These are phyloP conservation scores for Colletotrichum neosansevieriae DNA, from an alignment of 2,329 filamentous ascomycete species.

Conservation along the genomic window DNA sequence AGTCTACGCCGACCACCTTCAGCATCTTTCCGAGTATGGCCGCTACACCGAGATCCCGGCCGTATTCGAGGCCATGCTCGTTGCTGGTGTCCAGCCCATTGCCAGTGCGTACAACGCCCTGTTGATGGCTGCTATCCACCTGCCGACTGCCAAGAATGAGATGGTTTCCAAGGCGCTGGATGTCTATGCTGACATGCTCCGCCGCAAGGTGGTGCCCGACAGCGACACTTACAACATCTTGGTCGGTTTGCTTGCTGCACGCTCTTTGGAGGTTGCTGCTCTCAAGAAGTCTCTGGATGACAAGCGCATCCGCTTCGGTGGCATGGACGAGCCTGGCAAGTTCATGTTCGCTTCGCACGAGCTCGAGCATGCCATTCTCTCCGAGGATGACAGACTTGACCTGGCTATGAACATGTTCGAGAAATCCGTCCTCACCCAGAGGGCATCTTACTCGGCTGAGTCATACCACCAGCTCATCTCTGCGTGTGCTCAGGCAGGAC, in stretches of 20 bases:
- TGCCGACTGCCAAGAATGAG: constrained; percentile 83
- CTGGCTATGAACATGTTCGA: constrained; percentile 90
- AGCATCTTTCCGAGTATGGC: constrained; percentile 76
- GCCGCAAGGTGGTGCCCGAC: constrained; percentile 84
- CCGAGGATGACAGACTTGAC: constrained; percentile 87
- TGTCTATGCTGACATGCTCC: constrained; percentile 96
- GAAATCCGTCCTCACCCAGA: constrained; percentile 74
- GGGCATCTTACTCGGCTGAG: constrained; percentile 78
- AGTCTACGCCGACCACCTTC: constrained; percentile 82
- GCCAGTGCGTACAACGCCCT: constrained; percentile 93
- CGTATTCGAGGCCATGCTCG: constrained; percentile 91
- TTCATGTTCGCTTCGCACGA: constrained; percentile 93
- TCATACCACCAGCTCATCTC: constrained; percentile 88
- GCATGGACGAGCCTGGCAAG: constrained; percentile 84
- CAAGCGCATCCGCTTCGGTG: constrained; percentile 86
- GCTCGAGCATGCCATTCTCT: constrained; percentile 85
- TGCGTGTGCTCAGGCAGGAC: constrained; percentile 85
- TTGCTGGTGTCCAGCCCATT: constrained; percentile 83
- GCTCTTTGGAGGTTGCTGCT: constrained; percentile 81
- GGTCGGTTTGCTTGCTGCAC: constrained; percentile 82
- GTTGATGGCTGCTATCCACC: constrained; percentile 83
- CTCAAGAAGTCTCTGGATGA: constrained; percentile 81
- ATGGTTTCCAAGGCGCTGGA: constrained; percentile 92
- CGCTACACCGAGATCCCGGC: constrained; percentile 90
- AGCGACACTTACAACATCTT: constrained; percentile 89